Conservation (phyloP, 2,329 filamentous ascomycete genomes). For the Thermomyces lanuginosus region DNA sequence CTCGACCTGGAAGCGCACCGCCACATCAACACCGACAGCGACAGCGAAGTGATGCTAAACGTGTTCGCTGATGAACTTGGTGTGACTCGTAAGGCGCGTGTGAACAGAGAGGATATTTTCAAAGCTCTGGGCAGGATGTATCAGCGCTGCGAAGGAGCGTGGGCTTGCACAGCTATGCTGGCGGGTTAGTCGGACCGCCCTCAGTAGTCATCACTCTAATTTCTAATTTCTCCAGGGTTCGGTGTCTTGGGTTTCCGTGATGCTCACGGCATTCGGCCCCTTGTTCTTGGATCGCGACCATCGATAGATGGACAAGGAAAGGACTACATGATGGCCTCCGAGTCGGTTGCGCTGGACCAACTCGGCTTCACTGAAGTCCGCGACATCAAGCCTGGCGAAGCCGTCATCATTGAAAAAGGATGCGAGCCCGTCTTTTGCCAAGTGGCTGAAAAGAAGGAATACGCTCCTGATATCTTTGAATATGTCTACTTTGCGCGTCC, state of each 20-base stretch:
- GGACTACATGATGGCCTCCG: slow-evolving; percentile 85
- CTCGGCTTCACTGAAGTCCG: slow-evolving; percentile 61
- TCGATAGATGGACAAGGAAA: slow-evolving; percentile 48
- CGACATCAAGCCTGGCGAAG: slow-evolving; percentile 69
- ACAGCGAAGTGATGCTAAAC: slow-evolving; percentile 77
- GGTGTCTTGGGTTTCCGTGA: slow-evolving; percentile 69
- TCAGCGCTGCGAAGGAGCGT: slow-evolving; percentile 54
- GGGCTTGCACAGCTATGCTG: slow-evolving; percentile 67
- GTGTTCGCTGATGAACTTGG: slow-evolving; percentile 71
- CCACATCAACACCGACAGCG: slow-evolving; percentile 80
- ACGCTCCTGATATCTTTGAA: slow-evolving; percentile 76
- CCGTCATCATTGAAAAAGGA: slow-evolving; percentile 71
- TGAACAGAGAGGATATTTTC: slow-evolving; percentile 65
- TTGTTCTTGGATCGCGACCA: slow-evolving; percentile 59
- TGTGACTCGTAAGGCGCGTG: slow-evolving; percentile 63
- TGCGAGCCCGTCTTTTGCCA: slow-evolving; percentile 57
- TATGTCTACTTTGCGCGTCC: slow-evolving; percentile 76
- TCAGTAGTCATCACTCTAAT: neutral
- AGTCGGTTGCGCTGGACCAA: slow-evolving; percentile 68
- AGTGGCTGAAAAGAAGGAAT: slow-evolving; percentile 49
- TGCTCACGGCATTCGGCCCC: slow-evolving; percentile 64
- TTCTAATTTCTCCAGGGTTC: slow-evolving; percentile 18
- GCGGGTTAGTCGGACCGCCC: too few relatives aligned
- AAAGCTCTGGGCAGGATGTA: slow-evolving; percentile 57
- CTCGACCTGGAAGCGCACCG: slow-evolving; percentile 65